Evolutionary conservation across 768 basidiomycete species (phyloP).

Genomic region (Lactifluus hygrophoroides): DNA sequence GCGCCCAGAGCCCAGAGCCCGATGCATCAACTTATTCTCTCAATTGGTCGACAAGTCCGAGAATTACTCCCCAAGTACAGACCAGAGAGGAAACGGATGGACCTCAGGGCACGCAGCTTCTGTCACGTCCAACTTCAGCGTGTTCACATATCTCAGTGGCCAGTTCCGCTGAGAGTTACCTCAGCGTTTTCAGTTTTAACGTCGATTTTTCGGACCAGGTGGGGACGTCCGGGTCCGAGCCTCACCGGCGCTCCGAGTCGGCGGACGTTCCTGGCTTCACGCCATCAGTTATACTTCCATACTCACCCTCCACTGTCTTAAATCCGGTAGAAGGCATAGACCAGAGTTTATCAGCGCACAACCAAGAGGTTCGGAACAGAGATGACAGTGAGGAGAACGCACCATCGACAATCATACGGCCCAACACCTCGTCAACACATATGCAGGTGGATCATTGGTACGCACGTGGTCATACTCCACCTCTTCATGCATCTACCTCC

Average conservation of each 20-base stretch:
- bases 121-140: not conserved
- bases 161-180: not conserved
- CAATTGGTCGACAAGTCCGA: not conserved
- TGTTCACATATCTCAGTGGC: conserved; percentile 2
- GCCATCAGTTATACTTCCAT: not conserved
- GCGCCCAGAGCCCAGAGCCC: not conserved
- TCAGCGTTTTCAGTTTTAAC: conserved; percentile 1
- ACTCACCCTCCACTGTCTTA: not conserved
- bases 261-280: not conserved
- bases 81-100: not conserved
- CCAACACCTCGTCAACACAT: not conserved
- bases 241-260: not conserved
- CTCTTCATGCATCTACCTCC: not conserved
- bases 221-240: not conserved
- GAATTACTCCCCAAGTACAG: not conserved
- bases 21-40: not conserved
- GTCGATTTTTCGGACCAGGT: not conserved
- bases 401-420: not conserved
- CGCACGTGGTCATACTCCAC: not conserved
- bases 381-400: not conserved
- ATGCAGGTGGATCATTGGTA: not conserved
- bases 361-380: not conserved
- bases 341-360: not conserved
- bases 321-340: not conserved
- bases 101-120: not conserved